Evolutionary conservation across 805 yeast genomes (phyloP), one percentile per base, ranked within the genome.

Genomic region (Lipomyces chichibuensis): DNA sequence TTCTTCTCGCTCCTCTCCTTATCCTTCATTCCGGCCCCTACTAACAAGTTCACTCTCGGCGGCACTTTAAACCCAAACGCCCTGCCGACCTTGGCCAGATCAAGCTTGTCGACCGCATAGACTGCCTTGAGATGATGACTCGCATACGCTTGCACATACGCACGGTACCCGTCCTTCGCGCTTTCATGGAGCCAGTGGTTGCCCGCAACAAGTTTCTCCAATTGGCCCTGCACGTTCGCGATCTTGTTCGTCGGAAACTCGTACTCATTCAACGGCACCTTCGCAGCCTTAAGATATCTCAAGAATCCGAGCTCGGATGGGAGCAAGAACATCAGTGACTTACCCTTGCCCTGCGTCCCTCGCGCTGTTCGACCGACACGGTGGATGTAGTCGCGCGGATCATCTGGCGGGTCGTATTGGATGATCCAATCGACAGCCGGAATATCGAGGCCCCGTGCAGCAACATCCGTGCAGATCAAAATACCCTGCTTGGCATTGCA

Each of bases 331-430:
- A 95, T 93, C 69, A 95, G 83, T 9, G 97, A 91, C 80, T 88
- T 91, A 75, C 99, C 99, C 77, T 88, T 88, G 65, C 97, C 98
- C 59, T 85, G 77, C 27, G 89, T 81, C 13, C 89, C 86, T 83
- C 99, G 89, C 49, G 99, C 99, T 33, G 99, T 95, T 84, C 99
- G 89, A 72, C 99, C 99, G 49, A 95, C 99, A 80, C 99, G 88
- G 82, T 95, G 99, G 73, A 95, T 95, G 79, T 95, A 95, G 80
- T 95, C 98, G 81, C 98, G 88, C 80, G 99, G 99, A 81, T 95
- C 99, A 88, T 95, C 99, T 78, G 99, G 99, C 64, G 99, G 99
- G 79, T 95, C 99, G 76, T 92, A 95, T 83, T 95, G 99, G 72
- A 95, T 90, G 76, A 95, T 95, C 99, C 99, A 95, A 82, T 96